Evolutionary conservation across 192 early-diverging fungal species (phyloP).

Genomic region (Linnemannia exigua): DNA sequence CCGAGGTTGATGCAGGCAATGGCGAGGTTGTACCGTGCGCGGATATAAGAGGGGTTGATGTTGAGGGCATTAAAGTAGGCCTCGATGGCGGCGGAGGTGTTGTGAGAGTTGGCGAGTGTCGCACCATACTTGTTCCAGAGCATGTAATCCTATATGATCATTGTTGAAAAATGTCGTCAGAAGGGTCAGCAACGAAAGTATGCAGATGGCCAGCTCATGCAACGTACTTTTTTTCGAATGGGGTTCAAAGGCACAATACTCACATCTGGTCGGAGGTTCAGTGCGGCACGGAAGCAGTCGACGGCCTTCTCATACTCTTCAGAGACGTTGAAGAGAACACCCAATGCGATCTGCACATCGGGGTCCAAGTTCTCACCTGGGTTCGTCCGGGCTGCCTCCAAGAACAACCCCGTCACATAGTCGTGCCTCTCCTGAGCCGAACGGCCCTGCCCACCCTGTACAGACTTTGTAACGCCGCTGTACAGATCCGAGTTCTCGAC

Average conservation of each 20-base stretch:
- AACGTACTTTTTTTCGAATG: too few relatives aligned
- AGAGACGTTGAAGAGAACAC: constrained; percentile 95
- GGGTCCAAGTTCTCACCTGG: constrained; percentile 84
- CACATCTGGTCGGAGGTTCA: constrained; percentile 84
- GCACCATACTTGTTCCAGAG: constrained; percentile 99
- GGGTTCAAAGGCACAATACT: too few relatives aligned
- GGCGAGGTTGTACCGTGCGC: constrained; percentile 97
- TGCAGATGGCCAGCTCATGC: too few relatives aligned
- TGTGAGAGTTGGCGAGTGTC: constrained; percentile 91
- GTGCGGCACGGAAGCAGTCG: constrained; percentile 96
- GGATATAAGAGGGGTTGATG: constrained; percentile 95
- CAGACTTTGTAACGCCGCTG: constrained; percentile 33
- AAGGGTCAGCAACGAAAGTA: neutral
- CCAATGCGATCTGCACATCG: constrained; percentile 94
- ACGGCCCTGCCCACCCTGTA: constrained; percentile 43
- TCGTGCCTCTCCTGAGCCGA: constrained; percentile 73
- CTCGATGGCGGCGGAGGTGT: constrained; percentile 83
- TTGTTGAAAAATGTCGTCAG: neutral
- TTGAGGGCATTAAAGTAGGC: constrained; percentile 96
- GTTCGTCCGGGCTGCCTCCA: constrained; percentile 80
- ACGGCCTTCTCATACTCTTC: constrained; percentile 96
- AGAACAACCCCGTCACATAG: constrained; percentile 79
- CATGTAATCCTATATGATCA: constrained; percentile 79
- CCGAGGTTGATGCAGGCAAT: constrained; percentile 92
- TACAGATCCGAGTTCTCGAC: constrained; percentile 82